Evolutionary conservation across 257 asterid genomes (phyloP).

Genomic region (Lantana camara): DNA sequence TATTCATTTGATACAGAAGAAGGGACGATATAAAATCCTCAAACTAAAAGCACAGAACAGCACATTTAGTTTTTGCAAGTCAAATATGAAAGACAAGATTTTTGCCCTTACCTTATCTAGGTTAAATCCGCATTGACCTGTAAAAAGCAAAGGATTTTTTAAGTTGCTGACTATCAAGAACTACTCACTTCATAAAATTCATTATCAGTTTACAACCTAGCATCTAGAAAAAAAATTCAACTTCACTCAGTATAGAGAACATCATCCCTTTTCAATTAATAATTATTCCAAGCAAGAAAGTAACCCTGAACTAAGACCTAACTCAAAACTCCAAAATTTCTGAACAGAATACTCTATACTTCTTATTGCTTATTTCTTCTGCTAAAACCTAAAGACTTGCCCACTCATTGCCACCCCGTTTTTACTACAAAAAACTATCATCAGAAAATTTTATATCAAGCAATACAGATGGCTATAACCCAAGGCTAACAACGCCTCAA

Average conservation of each 20-base stretch:
- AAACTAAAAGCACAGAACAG: not conserved
- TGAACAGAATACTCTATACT: no score
- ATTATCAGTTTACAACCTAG: not conserved
- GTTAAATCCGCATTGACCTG: conserved; percentile 90
- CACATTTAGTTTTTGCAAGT: conserved; percentile 8
- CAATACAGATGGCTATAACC: not conserved
- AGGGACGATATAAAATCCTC: not conserved
- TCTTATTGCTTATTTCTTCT: no score
- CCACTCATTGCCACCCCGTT: no score
- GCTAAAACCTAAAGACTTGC: not conserved
- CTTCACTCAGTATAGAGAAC: conserved; percentile 10
- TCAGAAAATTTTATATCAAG: conserved; percentile 1
- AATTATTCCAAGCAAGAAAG: not conserved
- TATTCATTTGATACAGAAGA: conserved; percentile 3
- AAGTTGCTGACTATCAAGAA: conserved; percentile 29
- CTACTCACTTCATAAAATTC: conserved; percentile 23
- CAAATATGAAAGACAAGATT: conserved; percentile 14
- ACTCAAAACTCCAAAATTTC: not conserved
- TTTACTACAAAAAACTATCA: not conserved
- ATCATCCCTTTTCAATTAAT: not conserved
- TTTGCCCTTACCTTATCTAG: conserved; percentile 64
- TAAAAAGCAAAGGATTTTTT: conserved; percentile 36
- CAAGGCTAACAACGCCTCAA: not conserved
- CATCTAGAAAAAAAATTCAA: conserved; percentile 6
- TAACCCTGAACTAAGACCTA: not conserved